Conservation (phyloP, 352 stramenopile species). For the Phytophthora europaea region DNA sequence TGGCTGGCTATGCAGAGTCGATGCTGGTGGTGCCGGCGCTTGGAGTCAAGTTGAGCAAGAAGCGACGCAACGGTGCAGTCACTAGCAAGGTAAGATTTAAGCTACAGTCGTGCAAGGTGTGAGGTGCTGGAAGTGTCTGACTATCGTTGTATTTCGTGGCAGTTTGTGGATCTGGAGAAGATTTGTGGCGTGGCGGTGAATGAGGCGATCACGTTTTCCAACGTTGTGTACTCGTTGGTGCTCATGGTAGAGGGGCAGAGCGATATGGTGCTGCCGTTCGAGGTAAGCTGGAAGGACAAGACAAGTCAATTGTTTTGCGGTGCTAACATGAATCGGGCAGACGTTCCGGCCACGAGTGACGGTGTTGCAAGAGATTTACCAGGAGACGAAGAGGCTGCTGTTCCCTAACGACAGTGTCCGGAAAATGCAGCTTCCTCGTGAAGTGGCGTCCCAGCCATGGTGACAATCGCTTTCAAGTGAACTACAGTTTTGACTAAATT, state of each 20-base stretch:
- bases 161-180: conserved; percentile 47
- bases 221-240: conserved; percentile 86
- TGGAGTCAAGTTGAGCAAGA: conserved; percentile 79
- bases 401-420: conserved; percentile 54
- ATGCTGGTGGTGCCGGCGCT: conserved; percentile 80
- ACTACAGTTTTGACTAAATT: conserved; percentile 22
- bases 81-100: conserved; percentile 27
- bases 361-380: conserved; percentile 79
- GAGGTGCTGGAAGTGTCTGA: too few species aligned
- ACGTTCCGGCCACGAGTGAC: conserved; percentile 73
- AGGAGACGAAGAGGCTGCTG: conserved; percentile 60
- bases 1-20: conserved; percentile 55
- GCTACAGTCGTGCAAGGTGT: too few species aligned
- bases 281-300: conserved; percentile 47
- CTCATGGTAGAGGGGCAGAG: conserved; percentile 77
- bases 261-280: conserved; percentile 81
- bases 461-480: conserved; percentile 12
- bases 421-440: conserved; percentile 59
- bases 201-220: conserved; percentile 82
- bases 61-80: conserved; percentile 52
- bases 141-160: not conserved
- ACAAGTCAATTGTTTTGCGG: not conserved
- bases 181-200: conserved; percentile 84
- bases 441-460: conserved; percentile 18
- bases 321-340: conserved; percentile 33